phyloP scores from a whole-genome alignment of 176 grass and related monocot species.

The Urochloa ruziziensis region DNA sequence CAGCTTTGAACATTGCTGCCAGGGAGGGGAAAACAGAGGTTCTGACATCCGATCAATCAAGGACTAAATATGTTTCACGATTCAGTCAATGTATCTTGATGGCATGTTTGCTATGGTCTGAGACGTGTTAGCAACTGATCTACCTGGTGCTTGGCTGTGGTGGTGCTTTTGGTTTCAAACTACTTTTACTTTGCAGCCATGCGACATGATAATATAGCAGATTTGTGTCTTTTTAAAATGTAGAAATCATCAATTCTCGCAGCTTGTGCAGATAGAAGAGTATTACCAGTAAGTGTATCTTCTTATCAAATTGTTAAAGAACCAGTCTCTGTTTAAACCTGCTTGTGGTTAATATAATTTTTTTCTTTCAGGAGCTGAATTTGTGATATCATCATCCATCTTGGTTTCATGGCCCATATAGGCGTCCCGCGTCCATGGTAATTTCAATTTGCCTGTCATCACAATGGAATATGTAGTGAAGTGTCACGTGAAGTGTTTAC shows the following conservation, averaged over 20 bases:
- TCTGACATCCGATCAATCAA: slow-evolving; percentile 21
- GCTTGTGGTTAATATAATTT: neutral
- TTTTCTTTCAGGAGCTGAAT: neutral
- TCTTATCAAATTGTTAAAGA: neutral
- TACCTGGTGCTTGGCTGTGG: neutral
- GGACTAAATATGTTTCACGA: slow-evolving; percentile 9
- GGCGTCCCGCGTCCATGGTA: neutral
- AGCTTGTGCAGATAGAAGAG: neutral
- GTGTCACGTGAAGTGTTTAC: neutral
- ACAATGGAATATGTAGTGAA: neutral
- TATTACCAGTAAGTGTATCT: neutral
- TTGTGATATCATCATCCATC: neutral
- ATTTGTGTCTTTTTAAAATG: neutral
- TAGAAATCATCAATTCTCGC: neutral
- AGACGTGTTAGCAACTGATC: neutral
- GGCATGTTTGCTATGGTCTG: neutral
- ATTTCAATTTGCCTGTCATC: slow-evolving; percentile 15
- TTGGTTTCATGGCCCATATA: neutral
- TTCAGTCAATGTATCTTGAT: slow-evolving; percentile 36
- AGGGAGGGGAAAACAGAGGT: slow-evolving; percentile 21
- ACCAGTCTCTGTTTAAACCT: neutral
- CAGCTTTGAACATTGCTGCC: slow-evolving; percentile 19
- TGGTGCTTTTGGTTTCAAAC: neutral
- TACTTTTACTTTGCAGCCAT: neutral
- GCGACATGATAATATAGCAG: neutral